Evolutionary conservation across 1,139 yeast species (phyloP).

Genomic region (Hemisphaericaspora xylofermentans): DNA sequence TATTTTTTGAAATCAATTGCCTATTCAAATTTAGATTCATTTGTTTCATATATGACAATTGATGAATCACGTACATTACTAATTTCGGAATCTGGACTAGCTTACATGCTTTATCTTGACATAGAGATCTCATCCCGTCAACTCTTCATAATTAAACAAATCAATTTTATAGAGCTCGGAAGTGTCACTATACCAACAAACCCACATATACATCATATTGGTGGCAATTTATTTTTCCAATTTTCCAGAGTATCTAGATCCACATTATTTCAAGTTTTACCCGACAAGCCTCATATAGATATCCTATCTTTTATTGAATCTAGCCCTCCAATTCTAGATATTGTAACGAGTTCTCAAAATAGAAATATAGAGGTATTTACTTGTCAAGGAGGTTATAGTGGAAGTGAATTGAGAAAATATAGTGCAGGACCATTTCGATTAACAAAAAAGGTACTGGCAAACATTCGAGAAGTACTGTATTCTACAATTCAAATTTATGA

Average conservation of each 20-base stretch:
- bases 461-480: background rate
- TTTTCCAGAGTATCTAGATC: slow-evolving; percentile 36
- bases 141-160: slow-evolving; percentile 16
- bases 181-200: slow-evolving; percentile 27
- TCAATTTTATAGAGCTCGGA: slow-evolving; percentile 32
- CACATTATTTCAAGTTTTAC: slow-evolving; percentile 29
- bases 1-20: slow-evolving; percentile 7
- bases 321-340: slow-evolving; percentile 39
- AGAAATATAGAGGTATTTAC: slow-evolving; percentile 19
- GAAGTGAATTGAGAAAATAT: slow-evolving; percentile 32
- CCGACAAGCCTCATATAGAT: slow-evolving; percentile 28
- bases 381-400: slow-evolving; percentile 41
- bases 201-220: slow-evolving; percentile 29
- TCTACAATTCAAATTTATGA: background rate
- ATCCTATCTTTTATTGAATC: slow-evolving; percentile 24
- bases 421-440: background rate
- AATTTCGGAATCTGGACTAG: slow-evolving; percentile 31
- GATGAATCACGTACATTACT: slow-evolving; percentile 30
- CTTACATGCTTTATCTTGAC: slow-evolving; percentile 28
- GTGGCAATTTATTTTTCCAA: slow-evolving; percentile 30
- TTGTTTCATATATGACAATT: slow-evolving; percentile 18
- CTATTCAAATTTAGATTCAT: background rate
- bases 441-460: background rate
- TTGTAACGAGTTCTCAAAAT: slow-evolving; percentile 13
- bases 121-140: slow-evolving; percentile 5